These are phyloP conservation scores for Cryptosporidium muris DNA, from an alignment of 169 alveolate species.

Conservation along the genomic window DNA sequence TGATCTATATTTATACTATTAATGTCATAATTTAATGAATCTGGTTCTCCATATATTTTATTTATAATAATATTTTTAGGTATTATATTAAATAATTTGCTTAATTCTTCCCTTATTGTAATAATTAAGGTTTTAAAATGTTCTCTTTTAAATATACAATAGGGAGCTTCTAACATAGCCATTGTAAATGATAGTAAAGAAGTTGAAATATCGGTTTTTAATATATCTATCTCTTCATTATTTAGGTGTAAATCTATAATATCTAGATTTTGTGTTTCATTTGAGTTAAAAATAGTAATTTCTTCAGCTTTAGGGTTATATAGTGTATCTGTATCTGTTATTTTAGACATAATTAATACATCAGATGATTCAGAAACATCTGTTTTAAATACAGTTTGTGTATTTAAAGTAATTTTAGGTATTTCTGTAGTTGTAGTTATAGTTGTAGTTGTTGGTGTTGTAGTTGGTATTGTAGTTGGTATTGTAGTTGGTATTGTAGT, in stretches of 20 bases:
- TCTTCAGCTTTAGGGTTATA: neutral
- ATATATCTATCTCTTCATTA: neutral
- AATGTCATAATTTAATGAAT: conserved; percentile 8
- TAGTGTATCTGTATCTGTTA: neutral
- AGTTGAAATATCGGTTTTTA: neutral
- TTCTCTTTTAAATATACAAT: conserved; percentile 20
- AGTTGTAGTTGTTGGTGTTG: conserved; percentile 17
- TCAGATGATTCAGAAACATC: neutral
- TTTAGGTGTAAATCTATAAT: too few species aligned
- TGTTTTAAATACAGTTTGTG: neutral
- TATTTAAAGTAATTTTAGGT: neutral
- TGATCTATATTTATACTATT: conserved; percentile 5
- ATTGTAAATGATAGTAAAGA: conserved; percentile 5
- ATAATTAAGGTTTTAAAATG: conserved; percentile 13
- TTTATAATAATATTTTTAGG: conserved; percentile 42
- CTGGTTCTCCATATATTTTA: conserved; percentile 19
- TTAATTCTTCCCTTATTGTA: conserved; percentile 17
- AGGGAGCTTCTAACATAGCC: conserved; percentile 34
- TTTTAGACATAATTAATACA: neutral
- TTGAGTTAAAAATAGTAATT: too few species aligned
- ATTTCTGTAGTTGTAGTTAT: neutral
- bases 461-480: neutral
- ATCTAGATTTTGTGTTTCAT: too few species aligned
- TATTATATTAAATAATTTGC: conserved; percentile 15
- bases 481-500: neutral